A percentile compares a stretch with the other conserved stretches of the same genome.
These are phyloP conservation scores for Chloropicon primus DNA, from an alignment of 139 green algal genomes.

Conservation along the genomic window DNA sequence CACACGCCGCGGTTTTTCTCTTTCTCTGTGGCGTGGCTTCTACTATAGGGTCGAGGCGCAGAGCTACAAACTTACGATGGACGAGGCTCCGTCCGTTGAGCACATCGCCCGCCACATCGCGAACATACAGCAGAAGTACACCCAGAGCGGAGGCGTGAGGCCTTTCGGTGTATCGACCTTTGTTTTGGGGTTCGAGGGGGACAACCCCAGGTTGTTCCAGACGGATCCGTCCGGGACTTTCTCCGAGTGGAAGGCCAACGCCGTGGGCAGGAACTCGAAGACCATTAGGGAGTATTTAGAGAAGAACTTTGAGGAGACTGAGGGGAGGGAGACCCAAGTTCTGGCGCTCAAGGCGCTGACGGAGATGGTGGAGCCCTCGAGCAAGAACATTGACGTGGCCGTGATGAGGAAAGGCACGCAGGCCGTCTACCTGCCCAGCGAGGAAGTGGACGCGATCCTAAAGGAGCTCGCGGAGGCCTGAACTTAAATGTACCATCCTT, in stretches of 20 bases:
- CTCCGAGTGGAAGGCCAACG: constrained; percentile 93
- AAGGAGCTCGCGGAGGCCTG: constrained; percentile 63
- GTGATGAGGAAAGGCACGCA: constrained; percentile 55
- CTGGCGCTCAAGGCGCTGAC: constrained; percentile 78
- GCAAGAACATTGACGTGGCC: constrained; percentile 69
- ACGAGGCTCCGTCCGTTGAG: constrained; percentile 68
- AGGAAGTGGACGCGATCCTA: constrained; percentile 67
- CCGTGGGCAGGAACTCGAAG: constrained; percentile 94
- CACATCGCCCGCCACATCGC: constrained; percentile 78
- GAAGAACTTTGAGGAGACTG: constrained; percentile 77
- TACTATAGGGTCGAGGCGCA: constrained; percentile 70
- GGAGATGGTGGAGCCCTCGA: constrained; percentile 61
- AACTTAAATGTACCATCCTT: too few relatives aligned
- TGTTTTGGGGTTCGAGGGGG: constrained; percentile 77
- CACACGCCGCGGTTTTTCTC: not conserved
- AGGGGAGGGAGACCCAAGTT: not conserved
- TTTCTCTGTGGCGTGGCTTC: not conserved
- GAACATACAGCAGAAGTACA: constrained; percentile 89
- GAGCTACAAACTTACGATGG: constrained; percentile 46
- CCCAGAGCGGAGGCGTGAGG: constrained; percentile 86
- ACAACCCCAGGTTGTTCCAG: constrained; percentile 70
- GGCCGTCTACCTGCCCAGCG: constrained; percentile 43
- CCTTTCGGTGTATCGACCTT: constrained; percentile 97
- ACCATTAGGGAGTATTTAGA: constrained; percentile 95
- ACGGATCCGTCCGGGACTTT: constrained; percentile 93